Evolutionary conservation across 257 asterid genomes (phyloP).

Genomic region (Solanum dulcamara): DNA sequence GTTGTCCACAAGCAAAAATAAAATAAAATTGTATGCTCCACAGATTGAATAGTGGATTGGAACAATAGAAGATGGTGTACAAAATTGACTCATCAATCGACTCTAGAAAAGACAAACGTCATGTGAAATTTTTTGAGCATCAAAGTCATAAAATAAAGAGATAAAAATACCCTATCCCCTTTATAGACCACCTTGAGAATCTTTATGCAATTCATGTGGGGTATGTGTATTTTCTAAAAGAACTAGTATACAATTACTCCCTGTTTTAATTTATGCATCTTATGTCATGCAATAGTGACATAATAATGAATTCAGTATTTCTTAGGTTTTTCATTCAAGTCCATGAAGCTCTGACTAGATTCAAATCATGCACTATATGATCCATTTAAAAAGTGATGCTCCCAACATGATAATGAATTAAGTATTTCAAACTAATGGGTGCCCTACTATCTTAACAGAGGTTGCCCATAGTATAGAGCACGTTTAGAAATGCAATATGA

Average conservation of each 20-base stretch:
- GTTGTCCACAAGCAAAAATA: not conserved
- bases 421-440: not conserved
- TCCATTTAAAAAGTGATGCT: too few species aligned
- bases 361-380: too few species aligned
- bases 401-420: too few species aligned
- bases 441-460: not conserved
- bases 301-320: not conserved
- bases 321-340: too few species aligned
- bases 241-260: not conserved
- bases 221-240: not conserved
- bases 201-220: not conserved
- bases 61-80: not conserved
- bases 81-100: not conserved
- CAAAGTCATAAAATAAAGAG: not conserved
- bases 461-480: too few species aligned
- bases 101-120: not conserved
- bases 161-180: not conserved
- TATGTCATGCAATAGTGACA: too few species aligned
- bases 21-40: not conserved
- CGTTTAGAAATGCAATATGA: too few species aligned
- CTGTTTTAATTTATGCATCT: too few species aligned
- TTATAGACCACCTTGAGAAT: not conserved
- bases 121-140: not conserved
- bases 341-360: too few species aligned
- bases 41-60: not conserved